Percentiles rank a stretch among this genome's conserved stretches.
Conservation (phyloP, 2,329 filamentous ascomycete genomes). For the Corinectria fuckeliana region DNA sequence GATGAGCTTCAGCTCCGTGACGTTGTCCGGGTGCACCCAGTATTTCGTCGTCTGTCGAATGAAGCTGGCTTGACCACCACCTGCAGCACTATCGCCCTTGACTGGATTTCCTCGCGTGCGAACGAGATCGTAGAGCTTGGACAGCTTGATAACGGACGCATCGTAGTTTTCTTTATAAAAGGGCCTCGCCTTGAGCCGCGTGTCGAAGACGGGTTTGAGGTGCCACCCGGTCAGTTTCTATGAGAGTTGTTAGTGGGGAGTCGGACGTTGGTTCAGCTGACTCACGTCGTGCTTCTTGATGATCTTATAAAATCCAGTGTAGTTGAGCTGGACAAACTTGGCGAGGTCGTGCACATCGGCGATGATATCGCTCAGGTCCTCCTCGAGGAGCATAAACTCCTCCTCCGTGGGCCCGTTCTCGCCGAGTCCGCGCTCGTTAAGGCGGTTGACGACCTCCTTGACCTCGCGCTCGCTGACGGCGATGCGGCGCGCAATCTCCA, state of each 20-base stretch:
- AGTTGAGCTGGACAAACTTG: conserved; percentile 98
- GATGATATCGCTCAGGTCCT: conserved; percentile 96
- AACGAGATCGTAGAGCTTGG: conserved; percentile 92
- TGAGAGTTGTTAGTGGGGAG: conserved; percentile 27
- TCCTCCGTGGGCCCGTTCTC: conserved; percentile 77
- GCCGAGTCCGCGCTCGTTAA: conserved; percentile 67
- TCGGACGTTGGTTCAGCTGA: background rate
- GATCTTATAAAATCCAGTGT: conserved; percentile 99
- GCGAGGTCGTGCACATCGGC: conserved; percentile 97
- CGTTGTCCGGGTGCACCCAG: conserved; percentile 98
- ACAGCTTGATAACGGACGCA: conserved; percentile 91
- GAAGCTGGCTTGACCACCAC: conserved; percentile 92
- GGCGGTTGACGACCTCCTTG: conserved; percentile 79
- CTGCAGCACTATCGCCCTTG: conserved; percentile 89
- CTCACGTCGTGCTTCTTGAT: conserved; percentile 98
- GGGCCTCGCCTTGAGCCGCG: conserved; percentile 91
- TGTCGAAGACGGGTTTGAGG: conserved; percentile 93
- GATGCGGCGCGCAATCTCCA: conserved; percentile 93
- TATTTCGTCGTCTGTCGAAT: conserved; percentile 98
- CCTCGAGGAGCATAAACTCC: conserved; percentile 91
- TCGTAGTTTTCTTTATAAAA: conserved; percentile 99
- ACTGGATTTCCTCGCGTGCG: conserved; percentile 91
- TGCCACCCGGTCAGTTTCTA: conserved; percentile 95
- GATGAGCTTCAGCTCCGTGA: conserved; percentile 97
- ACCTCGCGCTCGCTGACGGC: conserved; percentile 89